These are phyloP conservation scores for Pecoramyces ruminantium DNA, from an alignment of 192 early-diverging fungal genomes.

Conservation along the genomic window DNA sequence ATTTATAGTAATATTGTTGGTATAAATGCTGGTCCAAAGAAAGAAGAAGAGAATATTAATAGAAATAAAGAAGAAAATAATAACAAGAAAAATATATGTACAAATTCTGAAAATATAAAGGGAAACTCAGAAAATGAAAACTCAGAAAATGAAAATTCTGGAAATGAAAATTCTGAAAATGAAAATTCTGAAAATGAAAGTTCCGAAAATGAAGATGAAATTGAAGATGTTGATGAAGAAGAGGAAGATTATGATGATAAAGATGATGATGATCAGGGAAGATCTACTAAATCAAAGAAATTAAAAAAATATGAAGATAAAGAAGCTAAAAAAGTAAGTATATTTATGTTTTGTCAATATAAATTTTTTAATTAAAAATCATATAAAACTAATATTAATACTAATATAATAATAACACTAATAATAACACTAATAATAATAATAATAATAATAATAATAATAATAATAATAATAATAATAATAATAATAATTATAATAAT, in stretches of 20 bases:
- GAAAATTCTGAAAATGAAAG: constrained; percentile 1
- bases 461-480: too few relatives aligned
- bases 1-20: constrained; percentile 1
- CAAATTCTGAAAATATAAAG: constrained; percentile 8
- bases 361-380: too few relatives aligned
- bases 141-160: neutral
- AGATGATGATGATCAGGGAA: constrained; percentile 5
- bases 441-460: too few relatives aligned
- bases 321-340: constrained; percentile 56
- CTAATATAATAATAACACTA: too few relatives aligned
- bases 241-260: constrained; percentile 13
- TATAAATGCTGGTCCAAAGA: constrained; percentile 9
- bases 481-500: too few relatives aligned
- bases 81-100: constrained; percentile 12
- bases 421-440: too few relatives aligned
- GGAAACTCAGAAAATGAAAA: neutral
- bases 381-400: too few relatives aligned
- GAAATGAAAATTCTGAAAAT: constrained; percentile 6
- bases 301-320: constrained; percentile 72
- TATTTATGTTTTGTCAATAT: too few relatives aligned
- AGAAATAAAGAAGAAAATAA: constrained; percentile 5
- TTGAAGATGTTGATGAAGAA: constrained; percentile 18
- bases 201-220: constrained; percentile 11
- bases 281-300: constrained; percentile 15
- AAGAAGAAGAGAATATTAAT: neutral